Evolutionary conservation across 1,139 yeast species (phyloP).

Genomic region (Fermentozyma sake): DNA sequence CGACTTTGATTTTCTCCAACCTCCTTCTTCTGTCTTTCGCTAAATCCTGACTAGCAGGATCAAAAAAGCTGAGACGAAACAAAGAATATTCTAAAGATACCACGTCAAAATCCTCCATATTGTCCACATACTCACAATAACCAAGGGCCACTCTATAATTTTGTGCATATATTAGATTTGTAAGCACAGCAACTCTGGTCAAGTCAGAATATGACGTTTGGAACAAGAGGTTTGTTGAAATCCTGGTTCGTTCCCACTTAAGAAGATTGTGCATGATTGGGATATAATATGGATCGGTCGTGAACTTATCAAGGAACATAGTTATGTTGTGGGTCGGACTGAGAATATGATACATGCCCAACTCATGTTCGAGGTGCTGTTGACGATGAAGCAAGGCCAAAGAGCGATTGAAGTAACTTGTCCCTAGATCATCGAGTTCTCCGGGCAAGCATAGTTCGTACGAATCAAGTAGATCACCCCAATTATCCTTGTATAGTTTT

Average conservation of each 20-base stretch:
- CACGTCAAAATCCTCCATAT: too few relatives aligned
- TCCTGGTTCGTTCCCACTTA: neutral
- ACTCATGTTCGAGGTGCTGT: neutral
- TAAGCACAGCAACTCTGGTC: constrained; percentile 1
- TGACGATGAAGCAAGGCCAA: neutral
- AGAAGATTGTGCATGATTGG: constrained; percentile 1
- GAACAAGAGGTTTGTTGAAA: neutral
- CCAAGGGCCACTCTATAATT: too few relatives aligned
- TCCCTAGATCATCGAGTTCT: too few relatives aligned
- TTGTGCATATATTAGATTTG: constrained; percentile 7
- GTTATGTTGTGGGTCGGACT: neutral
- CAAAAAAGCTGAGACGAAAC: constrained; percentile 22
- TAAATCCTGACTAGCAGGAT: constrained; percentile 16
- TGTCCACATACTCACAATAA: too few relatives aligned
- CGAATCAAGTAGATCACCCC: constrained; percentile 9
- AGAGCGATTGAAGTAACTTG: neutral
- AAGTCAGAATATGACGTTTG: neutral
- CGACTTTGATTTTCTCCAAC: constrained; percentile 6
- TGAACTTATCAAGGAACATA: constrained; percentile 1
- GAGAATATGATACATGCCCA: neutral
- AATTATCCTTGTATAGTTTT: constrained; percentile 9
- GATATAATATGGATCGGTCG: constrained; percentile 1
- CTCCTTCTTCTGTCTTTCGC: constrained; percentile 3
- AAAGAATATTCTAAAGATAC: constrained; percentile 28
- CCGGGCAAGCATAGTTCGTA: constrained; percentile 7